Conservation (phyloP, 2,329 filamentous ascomycete genomes). For the Leptographium radiaticola region DNA sequence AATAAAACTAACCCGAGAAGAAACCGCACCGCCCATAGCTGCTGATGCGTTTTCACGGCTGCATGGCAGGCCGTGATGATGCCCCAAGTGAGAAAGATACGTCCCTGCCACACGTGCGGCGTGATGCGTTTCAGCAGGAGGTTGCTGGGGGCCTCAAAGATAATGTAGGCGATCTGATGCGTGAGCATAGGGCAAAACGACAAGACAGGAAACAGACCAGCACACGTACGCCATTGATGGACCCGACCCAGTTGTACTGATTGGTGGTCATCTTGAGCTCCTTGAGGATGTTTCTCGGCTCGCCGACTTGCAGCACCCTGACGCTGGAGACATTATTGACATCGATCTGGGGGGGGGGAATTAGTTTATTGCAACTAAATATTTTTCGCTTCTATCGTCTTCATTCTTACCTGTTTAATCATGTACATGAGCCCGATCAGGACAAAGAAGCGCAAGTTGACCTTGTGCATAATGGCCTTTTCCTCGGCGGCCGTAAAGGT, state of each 20-base stretch:
- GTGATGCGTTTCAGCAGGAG: conserved; percentile 48
- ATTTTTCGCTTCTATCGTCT: not conserved
- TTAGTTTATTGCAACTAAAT: not conserved
- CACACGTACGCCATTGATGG: conserved; percentile 23
- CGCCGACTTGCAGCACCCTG: conserved; percentile 27
- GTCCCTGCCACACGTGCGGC: conserved; percentile 45
- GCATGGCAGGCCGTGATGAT: conserved; percentile 24
- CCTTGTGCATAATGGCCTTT: conserved; percentile 24
- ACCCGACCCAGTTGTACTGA: conserved; percentile 27
- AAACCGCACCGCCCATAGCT: conserved; percentile 25
- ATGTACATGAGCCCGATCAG: conserved; percentile 27
- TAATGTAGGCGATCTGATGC: conserved; percentile 35
- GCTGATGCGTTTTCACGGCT: conserved; percentile 23
- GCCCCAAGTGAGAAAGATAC: conserved; percentile 43
- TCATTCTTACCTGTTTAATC: conserved; percentile 22
- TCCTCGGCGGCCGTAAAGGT: conserved; percentile 26
- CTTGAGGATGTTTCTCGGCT: conserved; percentile 22
- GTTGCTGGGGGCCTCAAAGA: conserved; percentile 51
- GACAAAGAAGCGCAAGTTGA: conserved; percentile 22
- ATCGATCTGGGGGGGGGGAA: conserved; percentile 17
- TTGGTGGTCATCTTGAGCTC: conserved; percentile 26
- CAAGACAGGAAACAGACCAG: not conserved
- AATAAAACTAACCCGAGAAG: conserved; percentile 17
- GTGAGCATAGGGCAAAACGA: not conserved
- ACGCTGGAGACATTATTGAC: conserved; percentile 26